Evolutionary conservation across 75 land plant genomes (phyloP).

Genomic region (Gnetum montanum): DNA sequence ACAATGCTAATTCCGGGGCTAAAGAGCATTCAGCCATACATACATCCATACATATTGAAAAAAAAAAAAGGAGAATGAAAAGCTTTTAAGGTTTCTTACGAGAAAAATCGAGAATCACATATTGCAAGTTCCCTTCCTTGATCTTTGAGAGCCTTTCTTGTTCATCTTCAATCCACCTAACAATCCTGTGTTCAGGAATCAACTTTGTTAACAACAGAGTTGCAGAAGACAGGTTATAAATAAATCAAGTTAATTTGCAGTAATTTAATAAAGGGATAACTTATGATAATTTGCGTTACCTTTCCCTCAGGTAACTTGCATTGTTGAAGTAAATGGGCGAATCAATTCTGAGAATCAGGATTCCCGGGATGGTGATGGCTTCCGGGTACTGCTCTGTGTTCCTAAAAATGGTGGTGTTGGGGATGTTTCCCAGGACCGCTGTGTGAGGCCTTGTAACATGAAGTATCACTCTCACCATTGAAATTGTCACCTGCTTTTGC

Average conservation of each 20-base stretch:
- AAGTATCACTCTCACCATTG: slow-evolving; percentile 46
- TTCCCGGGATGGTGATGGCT: slow-evolving; percentile 25
- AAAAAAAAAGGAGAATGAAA: not conserved
- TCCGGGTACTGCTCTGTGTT: slow-evolving; percentile 45
- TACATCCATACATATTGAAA: not conserved
- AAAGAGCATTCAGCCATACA: too few species aligned
- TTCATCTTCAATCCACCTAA: slow-evolving; percentile 73
- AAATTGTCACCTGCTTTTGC: slow-evolving; percentile 49
- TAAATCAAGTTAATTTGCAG: not conserved
- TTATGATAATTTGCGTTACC: too few species aligned
- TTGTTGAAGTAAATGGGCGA: slow-evolving; percentile 56
- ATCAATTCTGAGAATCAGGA: slow-evolving; percentile 42
- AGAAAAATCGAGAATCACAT: slow-evolving; percentile 51
- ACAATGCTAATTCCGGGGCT: not conserved
- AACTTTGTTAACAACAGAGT: not conserved
- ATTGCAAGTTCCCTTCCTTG: slow-evolving; percentile 36
- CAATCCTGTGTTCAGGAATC: slow-evolving; percentile 28
- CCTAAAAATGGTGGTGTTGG: slow-evolving; percentile 47
- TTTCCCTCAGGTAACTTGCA: slow-evolving; percentile 51
- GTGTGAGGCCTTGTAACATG: slow-evolving; percentile 72
- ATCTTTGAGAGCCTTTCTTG: slow-evolving; percentile 36
- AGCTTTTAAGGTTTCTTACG: slow-evolving; percentile 48
- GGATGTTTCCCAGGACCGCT: slow-evolving; percentile 61
- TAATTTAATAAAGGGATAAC: not conserved
- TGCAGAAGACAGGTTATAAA: not conserved